Base-by-base conservation (phyloP, 371 early-diverging fungal genomes). In the Actinomucor elegans region DNA sequence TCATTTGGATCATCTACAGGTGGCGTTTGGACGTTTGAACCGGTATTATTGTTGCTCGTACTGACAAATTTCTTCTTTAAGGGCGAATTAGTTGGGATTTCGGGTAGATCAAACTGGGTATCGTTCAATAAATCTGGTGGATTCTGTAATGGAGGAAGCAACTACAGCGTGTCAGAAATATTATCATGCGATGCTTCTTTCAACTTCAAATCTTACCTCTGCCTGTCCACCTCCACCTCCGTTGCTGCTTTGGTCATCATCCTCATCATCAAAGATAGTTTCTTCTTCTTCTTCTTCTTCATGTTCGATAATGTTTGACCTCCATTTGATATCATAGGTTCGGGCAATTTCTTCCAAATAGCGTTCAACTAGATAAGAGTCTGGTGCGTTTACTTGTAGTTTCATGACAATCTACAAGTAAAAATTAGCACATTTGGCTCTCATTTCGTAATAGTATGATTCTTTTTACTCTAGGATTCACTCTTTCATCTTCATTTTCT, bases 271-370 rank as follows among this genome's bases (percentile, higher is more conserved):
- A 12, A 59, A 45, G 14, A 43, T 56, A 5, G 32, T 51, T 1
- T 51, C 53, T 23, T 56, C 59, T 12, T 36, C 55, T 5, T 42
- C 47, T 3, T 52, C 59, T 35, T 60, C 63, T n/a, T 64, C 71
- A 6, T 64, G 68, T 15, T 51, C 61, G 14, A 80, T 69, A 18
- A 71, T 69, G 36, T 75, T 66, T 0, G 85, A 77, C 6, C 75
- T 79, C 90, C 91, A 96, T 10, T 68, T 52, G 5, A 94, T 85
- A 51, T 87, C 83, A 61, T 89, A 94, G 0, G 87, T 75, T 42
- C 77, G 81, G 17, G 96, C 94, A 65, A 96, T 94, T 64, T 93
- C 91, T 55, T 86, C 89, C 46, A 96, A 69, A 59, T 96, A 96
- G 47, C 90, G 81, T 41, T 88, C 83, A 27, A 96, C 94, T 4